Evolutionary conservation across 2,329 filamentous ascomycete species (phyloP), one percentile per base, ranked within the genome.

Genomic region (Diaporthe amygdali): DNA sequence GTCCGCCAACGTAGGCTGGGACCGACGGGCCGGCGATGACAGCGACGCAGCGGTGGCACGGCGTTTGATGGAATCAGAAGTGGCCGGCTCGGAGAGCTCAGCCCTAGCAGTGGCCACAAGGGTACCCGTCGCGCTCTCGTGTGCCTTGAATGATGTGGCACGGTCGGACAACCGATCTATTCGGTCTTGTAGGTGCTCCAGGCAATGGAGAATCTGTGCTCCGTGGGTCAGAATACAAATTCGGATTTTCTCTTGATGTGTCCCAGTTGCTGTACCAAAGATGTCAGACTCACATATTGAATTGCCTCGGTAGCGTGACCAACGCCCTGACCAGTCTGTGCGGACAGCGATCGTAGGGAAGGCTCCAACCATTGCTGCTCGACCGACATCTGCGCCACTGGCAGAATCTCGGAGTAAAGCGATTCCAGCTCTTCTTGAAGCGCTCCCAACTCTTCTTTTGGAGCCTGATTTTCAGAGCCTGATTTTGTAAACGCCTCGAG

Each of bases 301-400:
- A 89, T 75, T 2, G 87, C 87, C 6, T 82, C 81, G 0, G 82
- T 81, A 0, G 87, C 85, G 41, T 84, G 83, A 12, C 79, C 79
- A n/a, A 86, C 74, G 27, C 81, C 83, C 46, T 84, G 81, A 0
- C 83, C 82, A 63, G 83, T 84, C 69, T 81, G 84, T 2, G 82
- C 79, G 8, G 84, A 80, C 5, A 87, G 77, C 0, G 83, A 81
- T 69, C 81, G 80, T 7, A 89, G 80, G 1, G 91, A 89, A 0
- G 92, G 91, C 71, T 89, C 87, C 6, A 92, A 83, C 74, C 91
- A 87, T 76, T 93, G 90, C 75, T 92, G 88, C 74, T 93, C 90
- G 1, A 91, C 85, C 0, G 91, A 89, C 89, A 94, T 94, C 73
- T 92, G 89, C 8, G 91, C 88, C 2, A 94, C 90, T 0, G 91